Conservation (phyloP, 371 early-diverging fungal genomes). For the Fennellomyces sp. region DNA sequence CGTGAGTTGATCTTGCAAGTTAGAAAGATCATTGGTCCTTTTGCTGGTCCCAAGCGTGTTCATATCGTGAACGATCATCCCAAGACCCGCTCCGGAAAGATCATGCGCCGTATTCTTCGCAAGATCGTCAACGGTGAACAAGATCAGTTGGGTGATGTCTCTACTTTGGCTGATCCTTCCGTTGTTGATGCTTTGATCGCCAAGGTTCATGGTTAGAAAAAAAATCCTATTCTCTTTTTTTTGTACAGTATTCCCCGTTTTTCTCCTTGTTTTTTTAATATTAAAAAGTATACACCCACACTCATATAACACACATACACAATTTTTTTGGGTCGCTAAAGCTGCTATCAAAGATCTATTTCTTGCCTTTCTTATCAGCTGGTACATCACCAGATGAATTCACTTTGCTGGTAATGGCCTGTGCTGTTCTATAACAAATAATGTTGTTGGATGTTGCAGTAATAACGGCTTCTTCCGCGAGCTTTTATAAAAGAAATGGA, state of each 20-base stretch:
- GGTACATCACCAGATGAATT: background rate
- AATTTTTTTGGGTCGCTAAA: too few species aligned
- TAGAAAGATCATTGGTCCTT: conserved; percentile 90
- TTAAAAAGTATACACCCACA: background rate
- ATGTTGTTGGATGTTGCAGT: conserved; percentile 61
- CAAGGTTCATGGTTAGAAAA: conserved; percentile 11
- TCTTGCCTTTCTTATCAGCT: background rate
- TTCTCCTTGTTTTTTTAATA: background rate
- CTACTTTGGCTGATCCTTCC: conserved; percentile 84
- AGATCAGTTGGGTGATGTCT: conserved; percentile 86
- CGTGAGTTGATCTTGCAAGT: conserved; percentile 79
- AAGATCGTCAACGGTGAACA: conserved; percentile 89
- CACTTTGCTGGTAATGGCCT: conserved; percentile 18
- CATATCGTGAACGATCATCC: conserved; percentile 89
- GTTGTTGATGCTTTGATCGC: conserved; percentile 13
- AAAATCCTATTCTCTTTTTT: background rate
- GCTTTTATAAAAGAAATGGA: conserved; percentile 20
- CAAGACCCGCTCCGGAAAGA: conserved; percentile 98
- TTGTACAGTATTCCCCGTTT: background rate
- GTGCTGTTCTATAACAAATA: conserved; percentile 65
- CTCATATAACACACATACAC: too few species aligned
- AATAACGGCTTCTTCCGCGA: conserved; percentile 64
- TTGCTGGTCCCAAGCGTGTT: conserved; percentile 90
- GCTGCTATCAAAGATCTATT: too few species aligned
- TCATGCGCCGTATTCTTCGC: conserved; percentile 93